phyloP scores from a whole-genome alignment of 2,329 filamentous ascomycete species.

The Phialemonium atrogriseum region DNA sequence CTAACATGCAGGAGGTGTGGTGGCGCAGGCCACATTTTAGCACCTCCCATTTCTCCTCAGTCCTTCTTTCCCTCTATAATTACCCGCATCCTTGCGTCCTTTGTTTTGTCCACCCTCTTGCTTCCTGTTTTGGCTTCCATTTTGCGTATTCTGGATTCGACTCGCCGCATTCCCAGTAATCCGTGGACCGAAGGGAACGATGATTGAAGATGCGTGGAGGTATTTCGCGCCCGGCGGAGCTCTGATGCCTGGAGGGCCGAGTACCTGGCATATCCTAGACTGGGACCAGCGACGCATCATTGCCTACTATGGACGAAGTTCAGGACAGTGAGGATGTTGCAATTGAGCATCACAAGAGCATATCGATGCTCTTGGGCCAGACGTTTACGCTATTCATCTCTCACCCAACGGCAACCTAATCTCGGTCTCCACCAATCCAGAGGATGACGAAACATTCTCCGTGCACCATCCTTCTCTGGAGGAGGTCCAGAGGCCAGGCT shows the following conservation, averaged over 20 bases:
- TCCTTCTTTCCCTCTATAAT: no score
- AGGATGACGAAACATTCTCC: constrained; percentile 1
- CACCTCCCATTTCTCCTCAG: no score
- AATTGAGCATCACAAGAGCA: constrained; percentile 14
- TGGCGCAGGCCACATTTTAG: no score
- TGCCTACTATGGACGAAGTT: constrained; percentile 18
- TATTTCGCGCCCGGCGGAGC: constrained; percentile 3
- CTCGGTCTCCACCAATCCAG: constrained; percentile 1
- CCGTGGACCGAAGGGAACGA: no score
- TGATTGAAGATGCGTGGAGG: constrained; percentile 1
- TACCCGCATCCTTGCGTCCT: no score
- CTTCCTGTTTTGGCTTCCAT: no score
- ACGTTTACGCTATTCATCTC: constrained; percentile 14
- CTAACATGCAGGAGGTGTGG: no score
- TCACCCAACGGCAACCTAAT: constrained; percentile 10
- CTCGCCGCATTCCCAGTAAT: no score
- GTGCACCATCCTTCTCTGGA: constrained; percentile 1
- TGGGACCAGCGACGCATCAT: constrained; percentile 19
- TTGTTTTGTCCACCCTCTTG: no score
- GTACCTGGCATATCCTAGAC: constrained; percentile 19
- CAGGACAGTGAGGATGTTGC: constrained; percentile 16
- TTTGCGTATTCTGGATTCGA: no score
- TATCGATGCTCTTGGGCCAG: constrained; percentile 11
- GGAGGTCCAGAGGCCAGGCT: background rate
- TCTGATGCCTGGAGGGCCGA: constrained; percentile 11